A percentile compares a stretch with the other conserved stretches of the same genome.
These are phyloP conservation scores for Ramalina peruviana DNA, from an alignment of 495 filamentous ascomycete species.

Conservation along the genomic window DNA sequence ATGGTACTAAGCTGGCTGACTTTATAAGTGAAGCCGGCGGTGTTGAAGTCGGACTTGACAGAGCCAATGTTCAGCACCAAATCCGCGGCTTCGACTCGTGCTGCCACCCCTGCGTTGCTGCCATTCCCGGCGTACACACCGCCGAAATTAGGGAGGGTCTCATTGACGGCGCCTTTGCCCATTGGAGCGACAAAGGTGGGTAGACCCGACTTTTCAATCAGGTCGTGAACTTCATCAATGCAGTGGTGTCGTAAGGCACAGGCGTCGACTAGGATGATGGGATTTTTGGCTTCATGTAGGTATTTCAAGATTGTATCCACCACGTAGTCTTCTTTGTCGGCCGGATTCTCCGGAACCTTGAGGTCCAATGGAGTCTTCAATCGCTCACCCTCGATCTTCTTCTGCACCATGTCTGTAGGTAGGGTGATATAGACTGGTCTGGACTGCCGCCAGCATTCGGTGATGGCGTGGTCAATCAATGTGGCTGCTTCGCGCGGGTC, in stretches of 20 bases:
- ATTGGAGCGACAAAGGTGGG: conserved; percentile 83
- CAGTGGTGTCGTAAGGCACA: conserved; percentile 73
- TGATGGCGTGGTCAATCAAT: conserved; percentile 68
- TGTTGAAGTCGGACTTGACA: conserved; percentile 85
- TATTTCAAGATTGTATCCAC: conserved; percentile 67
- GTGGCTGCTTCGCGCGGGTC: conserved; percentile 52
- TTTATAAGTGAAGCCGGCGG: conserved; percentile 74
- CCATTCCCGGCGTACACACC: conserved; percentile 81
- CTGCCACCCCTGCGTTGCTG: conserved; percentile 53
- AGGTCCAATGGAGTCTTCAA: conserved; percentile 61
- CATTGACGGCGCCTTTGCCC: conserved; percentile 82
- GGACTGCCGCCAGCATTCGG: conserved; percentile 61
- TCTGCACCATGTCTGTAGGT: conserved; percentile 71
- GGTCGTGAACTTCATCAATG: conserved; percentile 57
- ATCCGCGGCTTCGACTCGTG: conserved; percentile 66
- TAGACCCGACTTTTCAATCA: conserved; percentile 63
- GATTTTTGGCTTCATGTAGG: conserved; percentile 59
- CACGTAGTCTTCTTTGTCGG: conserved; percentile 68
- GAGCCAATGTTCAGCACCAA: conserved; percentile 73
- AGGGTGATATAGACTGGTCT: conserved; percentile 76
- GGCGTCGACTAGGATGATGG: conserved; percentile 80
- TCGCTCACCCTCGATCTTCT: conserved; percentile 60
- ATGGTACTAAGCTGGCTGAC: conserved; percentile 72
- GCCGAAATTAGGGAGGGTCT: conserved; percentile 59
- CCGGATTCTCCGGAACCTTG: conserved; percentile 44